Evolutionary conservation across 331 rosid genomes (phyloP), one percentile per base, ranked within the genome.

Genomic region (Malus hybrid): DNA sequence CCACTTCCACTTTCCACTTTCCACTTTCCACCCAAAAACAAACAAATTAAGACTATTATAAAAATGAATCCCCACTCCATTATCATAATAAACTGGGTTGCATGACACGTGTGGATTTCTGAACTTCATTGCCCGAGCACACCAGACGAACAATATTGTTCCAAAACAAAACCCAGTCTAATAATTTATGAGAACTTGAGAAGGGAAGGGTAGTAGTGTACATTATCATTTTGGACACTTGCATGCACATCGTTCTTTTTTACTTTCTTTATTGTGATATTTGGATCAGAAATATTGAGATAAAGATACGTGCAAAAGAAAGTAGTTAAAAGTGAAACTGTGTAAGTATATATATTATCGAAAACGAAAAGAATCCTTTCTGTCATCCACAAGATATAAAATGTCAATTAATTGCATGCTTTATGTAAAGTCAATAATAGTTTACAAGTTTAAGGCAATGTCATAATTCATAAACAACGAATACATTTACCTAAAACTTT

Each of bases 61-160:
- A 24, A 55, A 27, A 34, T 27, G 28, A 22, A 32, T 29, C 55
- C 5, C 29, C 36, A 34, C 74, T 62, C 85, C 85, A 85, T 81
- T 80, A 59, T 7, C 55, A 48, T 14, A 4, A 15, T 74, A 81
- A 46, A 48, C 64, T 48, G 86, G 83, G 84, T 90, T 88, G 90
- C 73, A 29, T 32, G 84, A 80, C 80, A 90, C 86, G 88, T 90
- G 96, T 83, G 83, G 69, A 50, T 83, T 71, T 88, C 85, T 83
- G 67, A 92, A 90, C 96, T 88, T 28, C 68, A 63, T 83, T 78
- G 72, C 73, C 62, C 71, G 60, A 82, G 64, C 91, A 78, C 5
- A 42, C 68, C 42, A 82, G 82, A 89, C 87, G 89, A 86, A 87
- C 76, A 63, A 39, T 39, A 44, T 39, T 12, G 4, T 44, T 32